Conservation (phyloP, 106 monocot genomes). For the Apostasia shenzhenica region DNA sequence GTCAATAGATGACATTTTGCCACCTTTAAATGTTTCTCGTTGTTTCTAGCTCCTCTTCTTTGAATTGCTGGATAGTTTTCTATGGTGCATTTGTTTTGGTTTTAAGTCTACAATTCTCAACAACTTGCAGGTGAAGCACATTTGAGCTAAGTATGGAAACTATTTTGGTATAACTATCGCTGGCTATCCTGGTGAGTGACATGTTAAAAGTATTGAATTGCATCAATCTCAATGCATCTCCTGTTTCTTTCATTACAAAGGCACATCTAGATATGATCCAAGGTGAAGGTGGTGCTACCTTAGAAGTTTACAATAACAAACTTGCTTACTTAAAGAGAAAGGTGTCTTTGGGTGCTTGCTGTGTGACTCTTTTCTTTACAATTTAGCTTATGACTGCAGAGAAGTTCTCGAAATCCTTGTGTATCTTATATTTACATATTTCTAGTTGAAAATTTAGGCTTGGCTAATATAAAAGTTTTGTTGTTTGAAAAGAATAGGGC, state of each 20-base stretch:
- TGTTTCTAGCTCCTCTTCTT: background rate
- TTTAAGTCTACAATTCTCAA: background rate
- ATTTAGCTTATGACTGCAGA: background rate
- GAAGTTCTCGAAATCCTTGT: background rate
- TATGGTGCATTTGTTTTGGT: background rate
- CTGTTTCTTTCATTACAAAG: slow-evolving; percentile 33
- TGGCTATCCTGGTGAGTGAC: slow-evolving; percentile 77
- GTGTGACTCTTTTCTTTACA: background rate
- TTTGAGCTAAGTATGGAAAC: slow-evolving; percentile 71
- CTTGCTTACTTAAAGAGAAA: slow-evolving; percentile 87
- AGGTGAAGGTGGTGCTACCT: slow-evolving; percentile 39
- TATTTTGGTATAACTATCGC: slow-evolving; percentile 92
- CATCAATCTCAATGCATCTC: background rate
- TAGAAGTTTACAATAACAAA: slow-evolving; percentile 71
- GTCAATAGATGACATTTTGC: too few relatives aligned
- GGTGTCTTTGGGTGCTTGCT: slow-evolving; percentile 21
- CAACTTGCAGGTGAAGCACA: slow-evolving; percentile 64
- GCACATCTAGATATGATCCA: slow-evolving; percentile 86
- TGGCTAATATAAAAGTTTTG: too few relatives aligned
- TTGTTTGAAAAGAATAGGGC: too few relatives aligned
- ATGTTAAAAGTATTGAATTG: background rate
- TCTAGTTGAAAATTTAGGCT: too few relatives aligned
- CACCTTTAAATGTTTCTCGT: background rate
- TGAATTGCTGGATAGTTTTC: background rate
- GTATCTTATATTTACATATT: too few relatives aligned